phyloP scores from a whole-genome alignment of 768 basidiomycete genomes.

The Clavulina sp. region DNA sequence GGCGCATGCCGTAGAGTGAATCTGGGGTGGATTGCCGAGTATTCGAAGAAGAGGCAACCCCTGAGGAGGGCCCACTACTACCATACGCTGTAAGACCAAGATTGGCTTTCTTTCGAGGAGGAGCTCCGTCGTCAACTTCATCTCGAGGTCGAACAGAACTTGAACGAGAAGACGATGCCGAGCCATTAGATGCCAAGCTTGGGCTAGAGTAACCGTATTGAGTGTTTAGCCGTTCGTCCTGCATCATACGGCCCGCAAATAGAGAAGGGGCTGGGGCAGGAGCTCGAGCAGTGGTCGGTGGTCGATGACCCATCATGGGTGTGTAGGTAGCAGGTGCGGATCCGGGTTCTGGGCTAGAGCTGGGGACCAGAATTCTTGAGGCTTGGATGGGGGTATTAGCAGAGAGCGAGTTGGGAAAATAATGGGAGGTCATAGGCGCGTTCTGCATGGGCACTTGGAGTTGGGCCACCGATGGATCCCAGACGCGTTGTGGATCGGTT shows the following conservation, averaged over 20 bases:
- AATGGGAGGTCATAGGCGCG: too few relatives aligned
- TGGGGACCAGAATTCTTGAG: neutral
- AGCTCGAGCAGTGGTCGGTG: neutral
- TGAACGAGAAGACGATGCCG: neutral
- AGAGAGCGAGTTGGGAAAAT: too few relatives aligned
- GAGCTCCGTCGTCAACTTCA: neutral
- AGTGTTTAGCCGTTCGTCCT: neutral
- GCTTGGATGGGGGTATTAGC: neutral
- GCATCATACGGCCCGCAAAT: neutral
- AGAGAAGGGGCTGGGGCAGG: neutral
- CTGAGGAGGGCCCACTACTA: neutral
- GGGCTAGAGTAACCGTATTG: neutral
- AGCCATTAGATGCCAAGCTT: neutral
- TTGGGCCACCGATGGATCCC: too few relatives aligned
- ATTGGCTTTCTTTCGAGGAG: constrained; percentile 31
- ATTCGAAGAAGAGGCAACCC: neutral
- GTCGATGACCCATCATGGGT: neutral
- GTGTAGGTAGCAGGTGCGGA: neutral
- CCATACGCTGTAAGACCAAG: neutral
- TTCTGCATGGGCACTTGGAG: too few relatives aligned
- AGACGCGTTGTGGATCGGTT: too few relatives aligned
- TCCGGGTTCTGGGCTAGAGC: neutral
- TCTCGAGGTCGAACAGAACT: neutral
- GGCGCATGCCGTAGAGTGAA: neutral
- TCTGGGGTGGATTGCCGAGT: neutral